Evolutionary conservation across 768 basidiomycete genomes (phyloP), one percentile per base, ranked within the genome.

Genomic region (Amanita rimosa): DNA sequence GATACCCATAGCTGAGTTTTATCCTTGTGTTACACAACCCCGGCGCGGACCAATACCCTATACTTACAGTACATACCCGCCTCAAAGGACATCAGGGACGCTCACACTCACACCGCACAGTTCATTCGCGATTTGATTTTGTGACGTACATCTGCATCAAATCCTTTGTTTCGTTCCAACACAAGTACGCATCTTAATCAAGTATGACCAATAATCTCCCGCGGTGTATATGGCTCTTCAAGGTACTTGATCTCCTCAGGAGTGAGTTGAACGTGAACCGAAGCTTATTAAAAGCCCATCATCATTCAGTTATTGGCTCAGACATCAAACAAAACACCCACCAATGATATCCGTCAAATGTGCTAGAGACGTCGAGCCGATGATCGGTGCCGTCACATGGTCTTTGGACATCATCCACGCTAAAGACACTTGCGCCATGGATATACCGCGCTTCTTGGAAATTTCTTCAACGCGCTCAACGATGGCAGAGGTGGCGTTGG

Each of bases 381-480:
- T 69, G 53, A 83, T 78, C 0, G 80, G 80, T 1, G 78, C 79
- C 0, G 76, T 64, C 5, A 81, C 71, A 21, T n/a, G n/a, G n/a
- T 68, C 63, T 53, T 70, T 70, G 3, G 67, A 56, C 45, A 76
- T 53, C 3, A 66, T 61, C 79, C 79, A 82, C 10, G 77, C 74
- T 21, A 78, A 53, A 3, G 75, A 66, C 6, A 79, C 61, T 52
- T 78, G 76, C 0, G 78, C 76, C 81, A 83, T 83, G 26, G 65
- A 70, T 5, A 69, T 60, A 3, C 67, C 68, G 38, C 69, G 70
- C 39, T 71, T 68, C 55, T 74, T 75, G 3, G 79, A 74, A 41
- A 83, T 61, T 47, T 71, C 65, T 54, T 81, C 75, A 34, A 84
- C 72, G 7, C 77, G 74, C 47, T 34, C 37, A 3, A 50, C 35